Evolutionary conservation across 768 basidiomycete genomes (phyloP).

Genomic region (Boletus rex-veris): DNA sequence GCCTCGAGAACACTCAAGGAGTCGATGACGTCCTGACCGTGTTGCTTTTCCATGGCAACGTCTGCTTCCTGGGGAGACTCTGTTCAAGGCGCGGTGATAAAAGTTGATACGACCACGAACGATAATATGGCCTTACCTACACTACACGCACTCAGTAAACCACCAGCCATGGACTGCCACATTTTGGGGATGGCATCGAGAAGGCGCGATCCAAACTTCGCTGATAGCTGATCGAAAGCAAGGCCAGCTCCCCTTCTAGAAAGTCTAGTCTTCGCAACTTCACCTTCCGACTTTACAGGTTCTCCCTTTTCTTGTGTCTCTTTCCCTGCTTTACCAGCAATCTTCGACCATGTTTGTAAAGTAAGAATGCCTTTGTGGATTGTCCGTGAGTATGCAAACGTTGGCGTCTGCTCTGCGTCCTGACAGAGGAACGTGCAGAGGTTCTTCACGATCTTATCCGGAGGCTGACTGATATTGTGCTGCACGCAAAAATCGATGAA

Average conservation of each 20-base stretch:
- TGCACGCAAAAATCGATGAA: constrained; percentile 84
- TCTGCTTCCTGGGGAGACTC: constrained; percentile 61
- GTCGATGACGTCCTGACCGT: constrained; percentile 89
- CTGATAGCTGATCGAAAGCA: constrained; percentile 77
- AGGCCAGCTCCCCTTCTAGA: constrained; percentile 82
- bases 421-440: constrained; percentile 95
- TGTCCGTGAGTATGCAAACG: constrained; percentile 70
- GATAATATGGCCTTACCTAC: constrained; percentile 46
- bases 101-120: background rate
- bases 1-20: constrained; percentile 87
- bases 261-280: constrained; percentile 60
- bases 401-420: constrained; percentile 84
- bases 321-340: constrained; percentile 33
- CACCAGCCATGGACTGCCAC: constrained; percentile 90
- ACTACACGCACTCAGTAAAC: constrained; percentile 64
- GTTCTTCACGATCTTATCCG: constrained; percentile 96
- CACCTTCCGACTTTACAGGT: constrained; percentile 43
- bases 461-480: constrained; percentile 74
- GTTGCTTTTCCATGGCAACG: constrained; percentile 60
- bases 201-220: constrained; percentile 67
- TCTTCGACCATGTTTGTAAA: constrained; percentile 47
- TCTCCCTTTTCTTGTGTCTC: constrained; percentile 44
- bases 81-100: constrained; percentile 23
- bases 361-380: constrained; percentile 73
- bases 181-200: constrained; percentile 85